phyloP scores from a whole-genome alignment of 139 green algal species.

The Closterium sp. region DNA sequence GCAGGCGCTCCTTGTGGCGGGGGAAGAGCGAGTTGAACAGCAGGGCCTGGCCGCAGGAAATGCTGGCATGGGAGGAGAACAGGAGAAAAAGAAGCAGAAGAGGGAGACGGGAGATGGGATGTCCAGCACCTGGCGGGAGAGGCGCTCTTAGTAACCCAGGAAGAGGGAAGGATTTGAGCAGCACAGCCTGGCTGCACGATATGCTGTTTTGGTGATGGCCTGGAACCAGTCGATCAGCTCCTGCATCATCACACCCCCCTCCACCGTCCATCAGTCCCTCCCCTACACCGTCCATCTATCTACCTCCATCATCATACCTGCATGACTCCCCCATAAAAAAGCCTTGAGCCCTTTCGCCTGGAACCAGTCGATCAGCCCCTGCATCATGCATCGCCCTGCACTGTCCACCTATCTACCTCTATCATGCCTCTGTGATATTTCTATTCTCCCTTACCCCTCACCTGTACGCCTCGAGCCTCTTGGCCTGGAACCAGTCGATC shows the following conservation, averaged over 20 bases:
- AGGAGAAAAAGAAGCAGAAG: background rate
- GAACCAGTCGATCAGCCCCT: slow-evolving; percentile 92
- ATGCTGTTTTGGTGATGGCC: slow-evolving; percentile 64
- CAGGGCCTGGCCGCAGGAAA: slow-evolving; percentile 84
- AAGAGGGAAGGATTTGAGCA: no score
- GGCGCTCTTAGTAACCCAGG: no score
- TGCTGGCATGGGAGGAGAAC: slow-evolving; percentile 55
- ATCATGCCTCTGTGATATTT: no score
- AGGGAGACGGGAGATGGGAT: no score
- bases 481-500: slow-evolving; percentile 84
- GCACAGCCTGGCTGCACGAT: slow-evolving; percentile 65
- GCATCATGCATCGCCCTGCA: slow-evolving; percentile 87
- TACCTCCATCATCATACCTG: no score
- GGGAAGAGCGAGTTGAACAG: slow-evolving; percentile 99
- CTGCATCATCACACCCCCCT: slow-evolving; percentile 91
- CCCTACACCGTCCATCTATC: background rate
- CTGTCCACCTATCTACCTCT: slow-evolving; percentile 92
- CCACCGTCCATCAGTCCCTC: slow-evolving; percentile 95
- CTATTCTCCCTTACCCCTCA: no score
- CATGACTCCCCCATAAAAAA: no score
- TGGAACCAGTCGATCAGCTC: slow-evolving; percentile 75
- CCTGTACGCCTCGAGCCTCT: slow-evolving; percentile 73
- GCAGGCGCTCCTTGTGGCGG: slow-evolving; percentile 90
- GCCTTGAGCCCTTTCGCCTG: slow-evolving; percentile 68
- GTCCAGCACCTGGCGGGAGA: no score